These are phyloP conservation scores for Tubosaeta brunneosetosa DNA, from an alignment of 768 basidiomycete genomes.

Conservation along the genomic window DNA sequence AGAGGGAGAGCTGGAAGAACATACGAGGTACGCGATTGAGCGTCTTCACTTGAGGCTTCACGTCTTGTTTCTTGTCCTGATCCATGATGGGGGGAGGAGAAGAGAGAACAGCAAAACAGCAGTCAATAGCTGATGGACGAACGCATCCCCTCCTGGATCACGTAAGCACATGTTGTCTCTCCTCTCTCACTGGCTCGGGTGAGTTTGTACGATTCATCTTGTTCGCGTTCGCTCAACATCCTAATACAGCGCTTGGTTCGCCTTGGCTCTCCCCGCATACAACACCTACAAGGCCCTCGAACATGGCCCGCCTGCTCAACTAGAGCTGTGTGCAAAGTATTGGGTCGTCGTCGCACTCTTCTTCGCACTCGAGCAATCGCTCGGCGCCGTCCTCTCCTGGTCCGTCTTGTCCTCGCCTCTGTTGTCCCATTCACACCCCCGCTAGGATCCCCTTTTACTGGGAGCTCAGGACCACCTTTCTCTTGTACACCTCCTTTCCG, in stretches of 20 bases:
- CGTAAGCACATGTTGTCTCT: constrained; percentile 41
- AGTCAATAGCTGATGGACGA: constrained; percentile 15
- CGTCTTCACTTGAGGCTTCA: constrained; percentile 71
- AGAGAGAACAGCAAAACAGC: constrained; percentile 11
- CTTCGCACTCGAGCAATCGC: constrained; percentile 56
- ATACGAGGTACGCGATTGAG: constrained; percentile 84
- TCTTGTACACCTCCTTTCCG: constrained; percentile 64
- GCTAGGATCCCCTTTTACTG: constrained; percentile 75
- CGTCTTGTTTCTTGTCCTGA: constrained; percentile 50
- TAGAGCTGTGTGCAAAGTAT: constrained; percentile 54
- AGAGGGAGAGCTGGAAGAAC: constrained; percentile 24
- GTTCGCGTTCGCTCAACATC: neutral
- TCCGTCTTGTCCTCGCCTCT: constrained; percentile 23
- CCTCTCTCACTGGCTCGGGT: constrained; percentile 50
- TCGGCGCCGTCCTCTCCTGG: constrained; percentile 67
- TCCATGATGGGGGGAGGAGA: constrained; percentile 33
- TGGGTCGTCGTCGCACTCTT: constrained; percentile 61
- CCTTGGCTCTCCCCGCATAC: constrained; percentile 59
- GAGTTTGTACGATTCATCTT: neutral
- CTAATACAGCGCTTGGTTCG: constrained; percentile 59
- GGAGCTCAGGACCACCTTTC: constrained; percentile 64
- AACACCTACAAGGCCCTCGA: constrained; percentile 65
- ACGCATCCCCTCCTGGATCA: neutral
- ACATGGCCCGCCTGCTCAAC: constrained; percentile 36
- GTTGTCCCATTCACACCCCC: constrained; percentile 9